Conservation (phyloP, 2,329 filamentous ascomycete genomes). For the Talaromyces sp. region DNA sequence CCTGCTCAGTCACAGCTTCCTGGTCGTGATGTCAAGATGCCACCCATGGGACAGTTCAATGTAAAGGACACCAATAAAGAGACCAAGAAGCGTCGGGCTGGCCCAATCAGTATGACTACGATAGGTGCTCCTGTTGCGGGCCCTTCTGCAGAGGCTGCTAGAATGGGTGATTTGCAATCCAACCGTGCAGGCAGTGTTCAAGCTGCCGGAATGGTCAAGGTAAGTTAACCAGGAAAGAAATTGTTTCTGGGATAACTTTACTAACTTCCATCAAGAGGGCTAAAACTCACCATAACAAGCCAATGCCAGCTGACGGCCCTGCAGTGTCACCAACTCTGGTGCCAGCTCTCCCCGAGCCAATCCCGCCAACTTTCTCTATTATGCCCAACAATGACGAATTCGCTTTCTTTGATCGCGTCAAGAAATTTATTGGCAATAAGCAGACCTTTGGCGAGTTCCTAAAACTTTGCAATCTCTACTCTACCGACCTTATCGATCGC, state of each 20-base stretch:
- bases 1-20: constrained; percentile 48
- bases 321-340: constrained; percentile 80
- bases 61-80: constrained; percentile 79
- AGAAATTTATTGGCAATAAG: constrained; percentile 92
- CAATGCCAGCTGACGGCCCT: constrained; percentile 52
- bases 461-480: constrained; percentile 94
- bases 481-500: constrained; percentile 84
- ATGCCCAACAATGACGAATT: constrained; percentile 81
- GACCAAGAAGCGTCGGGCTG: constrained; percentile 76
- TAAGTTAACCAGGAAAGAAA: constrained; percentile 31
- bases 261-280: constrained; percentile 54
- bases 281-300: constrained; percentile 67
- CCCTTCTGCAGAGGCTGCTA: constrained; percentile 27
- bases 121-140: constrained; percentile 33
- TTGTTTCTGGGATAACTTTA: constrained; percentile 17
- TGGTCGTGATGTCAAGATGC: constrained; percentile 62
- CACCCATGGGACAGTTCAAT: constrained; percentile 91
- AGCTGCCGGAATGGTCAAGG: constrained; percentile 48
- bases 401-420: constrained; percentile 90
- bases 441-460: constrained; percentile 91
- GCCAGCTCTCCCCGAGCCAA: constrained; percentile 79
- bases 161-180: constrained; percentile 30
- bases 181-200: constrained; percentile 34
- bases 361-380: constrained; percentile 67
- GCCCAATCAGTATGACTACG: constrained; percentile 38